phyloP scores from a whole-genome alignment of 2,329 filamentous ascomycete genomes.

The Ceratocystis albifundus region DNA sequence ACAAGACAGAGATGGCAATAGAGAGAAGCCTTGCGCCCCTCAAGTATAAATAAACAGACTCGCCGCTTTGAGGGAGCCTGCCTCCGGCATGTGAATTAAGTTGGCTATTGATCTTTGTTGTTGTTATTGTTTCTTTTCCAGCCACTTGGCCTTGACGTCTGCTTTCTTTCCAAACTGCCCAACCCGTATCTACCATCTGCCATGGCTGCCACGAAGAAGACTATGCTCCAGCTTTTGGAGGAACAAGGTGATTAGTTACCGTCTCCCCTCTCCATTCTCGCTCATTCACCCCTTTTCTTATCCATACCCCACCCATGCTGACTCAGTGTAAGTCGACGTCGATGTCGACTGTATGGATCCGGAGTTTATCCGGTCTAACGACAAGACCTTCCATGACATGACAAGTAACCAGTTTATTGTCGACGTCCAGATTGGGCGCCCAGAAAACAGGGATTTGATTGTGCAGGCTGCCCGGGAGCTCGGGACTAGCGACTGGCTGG shows the following conservation, averaged over 20 bases:
- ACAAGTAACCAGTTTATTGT: slow-evolving; percentile 42
- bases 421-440: slow-evolving; percentile 36
- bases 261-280: neutral
- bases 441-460: slow-evolving; percentile 36
- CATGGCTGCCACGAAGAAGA: neutral
- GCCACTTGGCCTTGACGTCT: neutral
- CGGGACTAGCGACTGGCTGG: slow-evolving; percentile 37
- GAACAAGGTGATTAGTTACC: neutral
- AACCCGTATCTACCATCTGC: neutral
- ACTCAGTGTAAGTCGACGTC: slow-evolving; percentile 34
- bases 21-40: too few species aligned
- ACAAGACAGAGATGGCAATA: neutral
- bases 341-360: slow-evolving; percentile 44
- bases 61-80: neutral
- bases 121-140: neutral
- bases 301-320: neutral
- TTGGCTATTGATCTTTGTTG: neutral
- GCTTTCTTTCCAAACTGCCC: neutral
- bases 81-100: neutral
- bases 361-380: slow-evolving; percentile 37
- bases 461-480: slow-evolving; percentile 34
- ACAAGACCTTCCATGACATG: slow-evolving; percentile 37
- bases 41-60: neutral
- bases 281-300: neutral
- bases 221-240: slow-evolving; percentile 9